phyloP scores from a whole-genome alignment of 345 rosid genomes.

The Eucalyptus albens region DNA sequence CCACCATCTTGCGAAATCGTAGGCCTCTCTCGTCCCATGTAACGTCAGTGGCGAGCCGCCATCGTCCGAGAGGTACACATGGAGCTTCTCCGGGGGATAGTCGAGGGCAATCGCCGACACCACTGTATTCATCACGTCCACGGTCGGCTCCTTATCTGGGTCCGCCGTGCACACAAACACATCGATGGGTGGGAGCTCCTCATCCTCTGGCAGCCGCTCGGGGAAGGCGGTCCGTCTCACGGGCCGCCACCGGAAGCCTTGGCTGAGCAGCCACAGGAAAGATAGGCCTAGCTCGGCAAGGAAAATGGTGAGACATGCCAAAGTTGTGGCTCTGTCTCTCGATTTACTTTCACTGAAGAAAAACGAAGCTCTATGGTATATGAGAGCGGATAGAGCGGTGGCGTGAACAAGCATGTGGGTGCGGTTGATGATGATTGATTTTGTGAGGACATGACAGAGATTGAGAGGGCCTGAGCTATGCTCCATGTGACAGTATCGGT shows the following conservation, averaged over 20 bases:
- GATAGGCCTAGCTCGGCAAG: conserved; percentile 6
- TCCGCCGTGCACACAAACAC: conserved; percentile 46
- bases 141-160: conserved; percentile 32
- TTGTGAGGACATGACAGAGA: not conserved
- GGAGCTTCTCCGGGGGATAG: conserved; percentile 32
- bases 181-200: conserved; percentile 24
- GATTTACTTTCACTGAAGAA: not conserved
- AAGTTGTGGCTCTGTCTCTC: not conserved
- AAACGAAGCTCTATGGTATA: conserved; percentile 13
- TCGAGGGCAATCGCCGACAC: conserved; percentile 35
- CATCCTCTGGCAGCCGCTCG: conserved; percentile 2
- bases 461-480: conserved; percentile 8
- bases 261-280: conserved; percentile 16
- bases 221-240: conserved; percentile 15
- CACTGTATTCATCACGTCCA: conserved; percentile 30
- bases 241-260: conserved; percentile 15
- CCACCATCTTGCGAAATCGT: conserved; percentile 28
- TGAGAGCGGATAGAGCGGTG: conserved; percentile 7
- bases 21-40: conserved; percentile 15
- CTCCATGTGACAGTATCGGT: not conserved
- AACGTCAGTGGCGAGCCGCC: conserved; percentile 22
- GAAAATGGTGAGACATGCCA: conserved; percentile 14
- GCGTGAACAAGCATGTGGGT: conserved; percentile 7
- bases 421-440: conserved; percentile 7
- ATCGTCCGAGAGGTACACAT: conserved; percentile 40